Percentiles rank a stretch among this genome's conserved stretches.
Evolutionary conservation across 345 rosid genomes (phyloP).

Genomic region (Cochlearia excelsa): DNA sequence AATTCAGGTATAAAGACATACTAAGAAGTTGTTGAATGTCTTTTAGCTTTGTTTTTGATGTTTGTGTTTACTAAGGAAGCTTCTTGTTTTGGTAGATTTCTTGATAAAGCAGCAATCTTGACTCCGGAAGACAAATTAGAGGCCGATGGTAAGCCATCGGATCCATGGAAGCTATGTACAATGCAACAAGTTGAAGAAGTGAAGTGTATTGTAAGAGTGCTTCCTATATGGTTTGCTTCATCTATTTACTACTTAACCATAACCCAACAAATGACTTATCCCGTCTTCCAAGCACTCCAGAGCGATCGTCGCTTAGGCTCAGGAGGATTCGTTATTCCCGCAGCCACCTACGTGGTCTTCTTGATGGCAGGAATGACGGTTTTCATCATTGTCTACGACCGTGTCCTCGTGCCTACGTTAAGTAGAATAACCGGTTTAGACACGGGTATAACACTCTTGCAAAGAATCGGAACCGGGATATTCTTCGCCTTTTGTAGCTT

Average conservation of each 20-base stretch:
- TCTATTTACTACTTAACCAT: conserved; percentile 41
- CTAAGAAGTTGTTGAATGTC: too few species aligned
- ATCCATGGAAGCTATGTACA: conserved; percentile 65
- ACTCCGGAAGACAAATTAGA: conserved; percentile 40
- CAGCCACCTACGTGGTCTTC: conserved; percentile 56
- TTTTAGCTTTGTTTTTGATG: neutral
- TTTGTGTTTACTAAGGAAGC: conserved; percentile 11
- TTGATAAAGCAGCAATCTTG: conserved; percentile 58
- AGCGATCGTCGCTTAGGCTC: conserved; percentile 46
- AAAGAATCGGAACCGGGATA: conserved; percentile 49
- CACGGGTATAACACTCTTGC: conserved; percentile 45
- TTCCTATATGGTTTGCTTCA: conserved; percentile 59
- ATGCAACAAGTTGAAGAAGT: conserved; percentile 71
- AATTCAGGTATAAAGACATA: conserved; percentile 29
- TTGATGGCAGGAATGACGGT: conserved; percentile 49
- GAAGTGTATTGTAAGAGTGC: conserved; percentile 57
- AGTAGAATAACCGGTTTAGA: conserved; percentile 42
- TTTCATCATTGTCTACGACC: conserved; percentile 55
- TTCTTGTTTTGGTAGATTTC: conserved; percentile 37
- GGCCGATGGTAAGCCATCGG: conserved; percentile 44
- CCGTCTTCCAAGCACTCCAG: conserved; percentile 63
- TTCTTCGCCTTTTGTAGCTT: conserved; percentile 37
- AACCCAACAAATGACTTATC: conserved; percentile 52
- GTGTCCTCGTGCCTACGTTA: conserved; percentile 45
- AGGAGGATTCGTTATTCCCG: conserved; percentile 47